Evolutionary conservation across 805 yeast species (phyloP).

Genomic region (Zygotorulaspora sp.): DNA sequence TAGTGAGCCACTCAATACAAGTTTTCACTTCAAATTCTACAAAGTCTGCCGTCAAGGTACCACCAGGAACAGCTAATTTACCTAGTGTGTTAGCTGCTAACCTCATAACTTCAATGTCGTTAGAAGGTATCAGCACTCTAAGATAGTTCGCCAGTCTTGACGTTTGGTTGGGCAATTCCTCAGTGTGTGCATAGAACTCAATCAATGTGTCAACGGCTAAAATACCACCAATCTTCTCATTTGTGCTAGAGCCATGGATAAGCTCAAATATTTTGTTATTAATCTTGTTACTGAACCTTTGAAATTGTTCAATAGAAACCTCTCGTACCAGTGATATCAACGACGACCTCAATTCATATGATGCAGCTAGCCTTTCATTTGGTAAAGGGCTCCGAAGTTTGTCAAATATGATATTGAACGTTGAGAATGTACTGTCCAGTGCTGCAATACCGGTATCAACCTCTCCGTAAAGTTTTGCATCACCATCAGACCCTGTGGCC

Average conservation of each 20-base stretch:
- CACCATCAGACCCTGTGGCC: conserved; percentile 15
- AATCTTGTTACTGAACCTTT: conserved; percentile 76
- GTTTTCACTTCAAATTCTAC: conserved; percentile 88
- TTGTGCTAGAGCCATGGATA: conserved; percentile 65
- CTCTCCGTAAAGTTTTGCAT: conserved; percentile 20
- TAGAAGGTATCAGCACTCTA: conserved; percentile 72
- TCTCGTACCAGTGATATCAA: conserved; percentile 74
- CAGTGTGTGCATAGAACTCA: conserved; percentile 75
- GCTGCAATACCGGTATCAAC: conserved; percentile 22
- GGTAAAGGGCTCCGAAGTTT: conserved; percentile 36
- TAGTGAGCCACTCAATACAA: conserved; percentile 85
- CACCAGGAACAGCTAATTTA: conserved; percentile 82
- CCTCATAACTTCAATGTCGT: conserved; percentile 78
- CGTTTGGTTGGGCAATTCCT: conserved; percentile 81
- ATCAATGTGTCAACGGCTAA: conserved; percentile 85
- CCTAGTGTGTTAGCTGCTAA: conserved; percentile 86
- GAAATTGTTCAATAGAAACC: conserved; percentile 72
- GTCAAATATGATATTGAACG: conserved; percentile 37
- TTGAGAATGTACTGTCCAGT: conserved; percentile 28
- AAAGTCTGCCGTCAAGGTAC: conserved; percentile 83
- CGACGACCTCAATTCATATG: conserved; percentile 64
- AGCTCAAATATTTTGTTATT: conserved; percentile 84
- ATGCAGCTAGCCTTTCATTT: conserved; percentile 46
- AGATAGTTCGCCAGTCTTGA: conserved; percentile 89
- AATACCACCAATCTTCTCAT: conserved; percentile 82